These are phyloP conservation scores for Yueomyces sp. DNA, from an alignment of 805 yeast genomes.

Conservation along the genomic window DNA sequence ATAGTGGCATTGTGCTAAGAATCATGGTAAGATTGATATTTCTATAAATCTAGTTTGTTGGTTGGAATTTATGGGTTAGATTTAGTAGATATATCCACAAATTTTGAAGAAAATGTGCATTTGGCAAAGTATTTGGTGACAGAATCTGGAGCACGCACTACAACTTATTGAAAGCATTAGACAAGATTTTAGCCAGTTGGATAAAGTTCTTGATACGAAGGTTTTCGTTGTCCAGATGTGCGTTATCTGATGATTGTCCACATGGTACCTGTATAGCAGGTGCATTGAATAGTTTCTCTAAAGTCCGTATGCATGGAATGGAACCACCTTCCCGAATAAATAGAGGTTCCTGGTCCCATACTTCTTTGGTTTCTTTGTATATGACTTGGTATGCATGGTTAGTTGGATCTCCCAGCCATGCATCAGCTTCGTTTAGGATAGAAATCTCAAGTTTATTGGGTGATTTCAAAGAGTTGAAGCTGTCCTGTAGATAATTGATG, in stretches of 20 bases:
- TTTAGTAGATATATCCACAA: too few species aligned
- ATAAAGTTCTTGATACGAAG: slow-evolving; percentile 65
- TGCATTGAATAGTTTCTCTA: slow-evolving; percentile 72
- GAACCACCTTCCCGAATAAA: slow-evolving; percentile 95
- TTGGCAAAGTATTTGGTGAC: too few species aligned
- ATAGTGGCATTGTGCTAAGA: too few species aligned
- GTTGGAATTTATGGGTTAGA: too few species aligned
- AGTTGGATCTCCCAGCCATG: slow-evolving; percentile 85
- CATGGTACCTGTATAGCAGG: slow-evolving; percentile 94
- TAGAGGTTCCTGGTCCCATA: slow-evolving; percentile 75
- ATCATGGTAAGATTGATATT: too few species aligned
- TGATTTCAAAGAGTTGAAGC: slow-evolving; percentile 39
- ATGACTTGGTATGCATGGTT: slow-evolving; percentile 63
- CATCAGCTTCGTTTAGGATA: slow-evolving; percentile 78
- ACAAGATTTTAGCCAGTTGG: slow-evolving; percentile 54
- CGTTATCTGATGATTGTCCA: slow-evolving; percentile 90
- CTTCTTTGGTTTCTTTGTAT: slow-evolving; percentile 42
- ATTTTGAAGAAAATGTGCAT: too few species aligned
- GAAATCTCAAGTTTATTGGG: slow-evolving; percentile 48
- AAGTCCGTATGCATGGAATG: slow-evolving; percentile 74
- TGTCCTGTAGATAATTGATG: slow-evolving; percentile 29
- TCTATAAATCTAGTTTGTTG: too few species aligned
- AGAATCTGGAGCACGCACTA: slow-evolving; percentile 1
- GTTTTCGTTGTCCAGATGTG: slow-evolving; percentile 82
- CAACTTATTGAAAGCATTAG: slow-evolving; percentile 36